Base-by-base conservation (phyloP, 306 rosid species). In the Gastrolobium bilobum region DNA sequence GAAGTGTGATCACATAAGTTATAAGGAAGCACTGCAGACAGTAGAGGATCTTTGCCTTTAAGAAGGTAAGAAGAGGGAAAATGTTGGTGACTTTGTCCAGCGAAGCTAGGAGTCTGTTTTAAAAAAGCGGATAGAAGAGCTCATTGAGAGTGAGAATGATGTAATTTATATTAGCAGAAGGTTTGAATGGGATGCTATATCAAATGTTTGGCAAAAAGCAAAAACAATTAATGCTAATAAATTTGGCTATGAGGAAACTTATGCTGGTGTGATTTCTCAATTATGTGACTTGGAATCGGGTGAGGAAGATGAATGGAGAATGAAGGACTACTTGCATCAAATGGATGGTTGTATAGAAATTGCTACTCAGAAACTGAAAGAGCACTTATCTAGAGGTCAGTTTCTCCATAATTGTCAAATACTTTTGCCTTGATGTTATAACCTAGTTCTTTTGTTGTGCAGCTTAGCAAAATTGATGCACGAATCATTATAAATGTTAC, bases 381-480 rank as follows among this genome's bases (percentile, higher is more conserved):
- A 93, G 80, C 94, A 87, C 40, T 75, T 89, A 80, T 84, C 90
- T 82, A 71, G 99, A 96, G 98, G 99, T 91, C 67, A 64, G 93
- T 70, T 73, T 72, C 43, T 76, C 43, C 63, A 20, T 71, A 81
- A 59, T 71, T 58, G 69, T 61, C 56, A 68, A 57, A 35, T 67
- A 48, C 67, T 81, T 75, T 76, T 35, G 37, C 57, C 56, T 64
- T 76, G 53, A 70, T 77, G 63, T 71, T 83, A 82, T 89, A 67
- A 89, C 78, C 58, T 43, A 26, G 31, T 74, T 69, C 14, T 82
- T 82, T 82, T 71, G 7, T 70, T 75, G 35, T 85, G 88, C 96
- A 96, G 99, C 89, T 96, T 74, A 87, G 98, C 91, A 91, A 89
- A 88, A 75, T 88, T 63, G 99, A 96, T 71, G 99, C 90, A 0